A percentile compares a stretch with the other conserved stretches of the same genome.
phyloP scores from a whole-genome alignment of 2,329 filamentous ascomycete genomes.

The Scedosporium boydii region DNA sequence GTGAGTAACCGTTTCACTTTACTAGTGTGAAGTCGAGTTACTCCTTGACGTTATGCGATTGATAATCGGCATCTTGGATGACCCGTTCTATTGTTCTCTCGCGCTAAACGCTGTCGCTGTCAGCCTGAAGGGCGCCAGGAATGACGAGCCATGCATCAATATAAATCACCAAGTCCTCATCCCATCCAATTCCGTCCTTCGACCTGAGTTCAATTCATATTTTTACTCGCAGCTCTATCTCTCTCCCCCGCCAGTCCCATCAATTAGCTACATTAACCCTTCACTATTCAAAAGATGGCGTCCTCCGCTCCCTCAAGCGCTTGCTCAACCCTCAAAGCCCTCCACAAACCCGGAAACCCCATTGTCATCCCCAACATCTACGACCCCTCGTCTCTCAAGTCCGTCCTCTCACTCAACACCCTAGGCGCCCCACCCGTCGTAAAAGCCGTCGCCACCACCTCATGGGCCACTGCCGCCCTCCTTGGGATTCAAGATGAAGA shows the following conservation, averaged over 20 bases:
- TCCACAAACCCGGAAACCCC: slow-evolving; percentile 41
- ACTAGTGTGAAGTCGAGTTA: too few relatives aligned
- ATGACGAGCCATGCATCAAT: neutral
- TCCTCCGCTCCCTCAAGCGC: neutral
- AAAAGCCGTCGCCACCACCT: slow-evolving; percentile 38
- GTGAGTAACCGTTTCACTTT: neutral
- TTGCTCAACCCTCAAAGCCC: slow-evolving; percentile 21
- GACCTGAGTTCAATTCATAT: neutral
- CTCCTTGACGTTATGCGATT: too few relatives aligned
- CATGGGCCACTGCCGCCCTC: slow-evolving; percentile 38
- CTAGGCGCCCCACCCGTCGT: slow-evolving; percentile 20
- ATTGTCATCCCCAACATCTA: slow-evolving; percentile 47
- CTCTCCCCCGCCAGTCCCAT: neutral
- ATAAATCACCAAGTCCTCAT: neutral
- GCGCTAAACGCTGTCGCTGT: neutral
- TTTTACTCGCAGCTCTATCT: neutral
- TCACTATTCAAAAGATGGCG: neutral
- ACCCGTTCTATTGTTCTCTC: neutral
- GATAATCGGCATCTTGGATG: neutral
- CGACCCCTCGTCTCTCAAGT: slow-evolving; percentile 38
- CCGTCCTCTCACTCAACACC: slow-evolving; percentile 33
- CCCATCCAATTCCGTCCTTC: neutral
- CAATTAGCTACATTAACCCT: neutral
- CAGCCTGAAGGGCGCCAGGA: neutral
- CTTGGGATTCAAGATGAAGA: slow-evolving; percentile 35